Conservation (phyloP, 192 early-diverging fungal genomes). For the Chytriomyces sp. region DNA sequence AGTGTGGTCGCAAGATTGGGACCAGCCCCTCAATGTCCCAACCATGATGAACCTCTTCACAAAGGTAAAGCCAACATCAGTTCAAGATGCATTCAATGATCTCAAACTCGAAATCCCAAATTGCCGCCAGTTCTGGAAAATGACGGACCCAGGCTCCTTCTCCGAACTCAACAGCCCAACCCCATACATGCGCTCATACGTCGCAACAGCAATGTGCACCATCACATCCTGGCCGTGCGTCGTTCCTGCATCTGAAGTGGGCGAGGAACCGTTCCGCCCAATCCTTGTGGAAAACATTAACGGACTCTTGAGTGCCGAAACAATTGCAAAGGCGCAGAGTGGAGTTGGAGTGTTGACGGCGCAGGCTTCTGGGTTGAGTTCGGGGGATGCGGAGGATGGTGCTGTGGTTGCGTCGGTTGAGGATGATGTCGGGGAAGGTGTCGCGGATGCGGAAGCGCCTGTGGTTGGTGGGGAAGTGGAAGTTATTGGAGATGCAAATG, state of each 20-base stretch:
- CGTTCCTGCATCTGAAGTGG: neutral
- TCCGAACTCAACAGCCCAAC: conserved; percentile 29
- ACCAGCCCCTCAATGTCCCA: conserved; percentile 25
- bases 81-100: neutral
- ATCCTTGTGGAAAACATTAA: conserved; percentile 36
- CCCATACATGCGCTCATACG: conserved; percentile 38
- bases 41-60: conserved; percentile 37
- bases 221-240: conserved; percentile 21
- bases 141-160: conserved; percentile 35
- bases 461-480: neutral
- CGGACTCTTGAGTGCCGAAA: conserved; percentile 16
- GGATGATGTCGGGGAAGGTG: neutral
- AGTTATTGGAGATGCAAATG: neutral
- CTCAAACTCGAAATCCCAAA: neutral
- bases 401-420: neutral
- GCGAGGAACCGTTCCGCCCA: conserved; percentile 30
- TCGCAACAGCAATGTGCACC: conserved; percentile 36
- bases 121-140: conserved; percentile 27
- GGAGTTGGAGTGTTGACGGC: neutral
- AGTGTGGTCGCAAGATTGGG: conserved; percentile 40
- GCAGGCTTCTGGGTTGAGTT: conserved; percentile 10
- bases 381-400: neutral
- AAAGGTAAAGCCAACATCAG: no score
- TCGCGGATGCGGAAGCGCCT: neutral
- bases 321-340: neutral